Evolutionary conservation across 371 early-diverging fungal species (phyloP).

Genomic region (Sporodiniella umbellata): DNA sequence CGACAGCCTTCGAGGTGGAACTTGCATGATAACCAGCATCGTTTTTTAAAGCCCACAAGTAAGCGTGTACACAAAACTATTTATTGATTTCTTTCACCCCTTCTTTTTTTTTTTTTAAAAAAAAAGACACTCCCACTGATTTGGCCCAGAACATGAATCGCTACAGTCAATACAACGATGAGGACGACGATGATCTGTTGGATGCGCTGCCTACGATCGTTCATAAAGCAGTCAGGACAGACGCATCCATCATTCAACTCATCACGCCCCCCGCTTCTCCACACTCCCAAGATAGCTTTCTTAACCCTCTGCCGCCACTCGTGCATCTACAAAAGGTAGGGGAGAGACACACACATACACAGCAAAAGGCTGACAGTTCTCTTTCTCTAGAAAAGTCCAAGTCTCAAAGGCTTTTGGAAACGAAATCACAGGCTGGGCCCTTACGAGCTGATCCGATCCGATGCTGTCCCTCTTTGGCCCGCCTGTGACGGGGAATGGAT

Average conservation of each 20-base stretch:
- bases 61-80: neutral
- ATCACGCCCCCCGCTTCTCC: constrained; percentile 14
- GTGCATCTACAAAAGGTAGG: constrained; percentile 19
- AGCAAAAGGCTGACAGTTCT: neutral
- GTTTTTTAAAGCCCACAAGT: neutral
- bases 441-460: constrained; percentile 7
- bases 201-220: constrained; percentile 7
- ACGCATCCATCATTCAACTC: constrained; percentile 19
- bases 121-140: neutral
- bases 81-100: too few relatives aligned
- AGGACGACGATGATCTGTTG: constrained; percentile 4
- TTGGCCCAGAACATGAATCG: neutral
- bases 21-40: too few relatives aligned
- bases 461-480: constrained; percentile 1
- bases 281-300: neutral
- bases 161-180: neutral
- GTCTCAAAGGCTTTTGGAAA: constrained; percentile 17
- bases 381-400: constrained; percentile 11
- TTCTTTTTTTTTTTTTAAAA: too few relatives aligned
- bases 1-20: neutral
- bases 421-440: constrained; percentile 12
- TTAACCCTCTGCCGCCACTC: constrained; percentile 6
- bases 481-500: neutral
- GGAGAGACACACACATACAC: neutral
- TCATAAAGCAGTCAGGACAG: constrained; percentile 13